Evolutionary conservation across 495 filamentous ascomycete species (phyloP).

Genomic region (Copromyces sp.): DNA sequence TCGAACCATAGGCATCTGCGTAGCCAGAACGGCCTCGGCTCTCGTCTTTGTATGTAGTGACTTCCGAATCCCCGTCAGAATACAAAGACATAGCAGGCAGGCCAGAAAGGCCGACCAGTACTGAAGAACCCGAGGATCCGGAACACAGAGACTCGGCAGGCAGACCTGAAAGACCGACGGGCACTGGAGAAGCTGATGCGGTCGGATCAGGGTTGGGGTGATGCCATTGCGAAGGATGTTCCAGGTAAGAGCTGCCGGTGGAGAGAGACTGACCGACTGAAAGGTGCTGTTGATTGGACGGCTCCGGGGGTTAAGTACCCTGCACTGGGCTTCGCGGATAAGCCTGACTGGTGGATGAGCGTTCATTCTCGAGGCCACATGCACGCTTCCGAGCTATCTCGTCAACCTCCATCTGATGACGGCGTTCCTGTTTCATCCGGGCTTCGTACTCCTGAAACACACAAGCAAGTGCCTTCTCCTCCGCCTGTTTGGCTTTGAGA

Average conservation of each 20-base stretch:
- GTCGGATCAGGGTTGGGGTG: neutral
- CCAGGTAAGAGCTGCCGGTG: neutral
- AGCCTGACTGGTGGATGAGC: neutral
- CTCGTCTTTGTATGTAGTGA: neutral
- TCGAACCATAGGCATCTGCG: neutral
- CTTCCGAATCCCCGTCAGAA: neutral
- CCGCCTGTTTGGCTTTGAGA: too few relatives aligned
- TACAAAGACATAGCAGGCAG: neutral
- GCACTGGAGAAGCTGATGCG: neutral
- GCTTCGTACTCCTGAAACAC: too few relatives aligned
- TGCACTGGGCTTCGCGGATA: neutral
- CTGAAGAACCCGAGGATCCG: neutral
- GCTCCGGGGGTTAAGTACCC: neutral
- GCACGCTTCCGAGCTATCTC: neutral
- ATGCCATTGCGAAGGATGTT: neutral
- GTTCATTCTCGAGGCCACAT: neutral
- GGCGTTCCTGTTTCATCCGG: too few relatives aligned
- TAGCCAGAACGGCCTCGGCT: neutral
- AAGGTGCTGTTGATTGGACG: neutral
- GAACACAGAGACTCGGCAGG: neutral
- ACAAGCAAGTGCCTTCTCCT: too few relatives aligned
- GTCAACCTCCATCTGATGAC: too few relatives aligned
- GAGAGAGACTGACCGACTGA: accelerated
- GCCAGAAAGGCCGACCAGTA: neutral
- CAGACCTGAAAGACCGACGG: neutral